Evolutionary conservation across 2,329 filamentous ascomycete species (phyloP), one percentile per base, ranked within the genome.

Genomic region (Alternaria panax): DNA sequence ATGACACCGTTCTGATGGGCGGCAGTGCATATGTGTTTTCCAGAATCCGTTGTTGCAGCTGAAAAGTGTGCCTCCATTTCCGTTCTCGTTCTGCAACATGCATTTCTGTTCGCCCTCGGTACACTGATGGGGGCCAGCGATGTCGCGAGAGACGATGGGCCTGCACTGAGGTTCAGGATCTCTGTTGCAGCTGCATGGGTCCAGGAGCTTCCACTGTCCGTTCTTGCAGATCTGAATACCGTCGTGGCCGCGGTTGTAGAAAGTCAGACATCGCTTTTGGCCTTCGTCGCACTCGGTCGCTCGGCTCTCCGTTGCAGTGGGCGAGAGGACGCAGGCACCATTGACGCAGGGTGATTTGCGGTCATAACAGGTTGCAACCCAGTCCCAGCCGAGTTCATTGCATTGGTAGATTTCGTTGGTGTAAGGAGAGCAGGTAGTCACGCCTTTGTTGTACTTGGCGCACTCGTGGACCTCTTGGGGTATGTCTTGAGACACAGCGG

Each of bases 61-160:
- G 42, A 45, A 62, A 8, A 62, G 56, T 2, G 36, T 52, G 9
- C 60, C 60, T 18, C 42, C 56, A 0, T 18, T 55, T 36, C 60
- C 56, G 9, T 59, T 25, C 2, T 45, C 20, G 20, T 58, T 41
- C 4, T 20, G 41, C 2, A 57, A 48, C 18, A 55, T 16, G 25
- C 60, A 62, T 7, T 52, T 59, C 6, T 51, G 16, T 4, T 59
- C 41, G 42, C 34, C 46, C 20, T 56, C 38, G 2, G 7, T 51
- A 36, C 60, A 62, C 6, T 22, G 25, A 20, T 34, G 47, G 7
- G 7, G 2, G 6, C 20, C 11, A 22, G 18, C 20, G 7, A 16
- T 14, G 16, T 48, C 40, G 36, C 20, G 45, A 24, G 45, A 47
- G 22, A 32, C 28, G 5, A 48, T 34, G 9, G 34, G 20, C 8